Percentiles rank a stretch among this genome's conserved stretches.
These are phyloP conservation scores for Dentipellis fragilis DNA, from an alignment of 768 basidiomycete genomes.

Conservation along the genomic window DNA sequence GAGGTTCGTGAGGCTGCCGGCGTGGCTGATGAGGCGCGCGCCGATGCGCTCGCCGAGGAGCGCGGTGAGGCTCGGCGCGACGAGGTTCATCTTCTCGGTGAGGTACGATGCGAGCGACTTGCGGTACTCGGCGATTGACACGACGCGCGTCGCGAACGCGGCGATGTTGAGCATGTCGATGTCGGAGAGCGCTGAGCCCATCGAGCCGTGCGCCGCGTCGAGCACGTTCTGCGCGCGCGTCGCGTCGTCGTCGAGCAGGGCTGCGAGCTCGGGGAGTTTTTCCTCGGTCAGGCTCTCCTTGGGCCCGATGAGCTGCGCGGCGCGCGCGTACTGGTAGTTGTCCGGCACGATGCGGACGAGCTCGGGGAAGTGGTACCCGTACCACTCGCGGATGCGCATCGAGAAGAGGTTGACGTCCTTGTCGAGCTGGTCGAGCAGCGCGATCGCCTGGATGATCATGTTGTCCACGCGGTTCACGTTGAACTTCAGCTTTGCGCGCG, in stretches of 20 bases:
- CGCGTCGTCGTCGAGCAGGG: slow-evolving; percentile 74
- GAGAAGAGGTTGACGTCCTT: slow-evolving; percentile 99
- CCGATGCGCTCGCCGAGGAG: slow-evolving; percentile 89
- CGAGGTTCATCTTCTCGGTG: slow-evolving; percentile 94
- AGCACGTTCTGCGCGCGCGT: slow-evolving; percentile 88
- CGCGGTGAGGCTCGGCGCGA: slow-evolving; percentile 88
- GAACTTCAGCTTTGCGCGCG: slow-evolving; percentile 95
- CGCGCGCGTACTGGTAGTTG: slow-evolving; percentile 86
- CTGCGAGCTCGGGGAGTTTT: slow-evolving; percentile 67
- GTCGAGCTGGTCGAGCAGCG: slow-evolving; percentile 95
- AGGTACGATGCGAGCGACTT: slow-evolving; percentile 82
- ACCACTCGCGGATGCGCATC: slow-evolving; percentile 98
- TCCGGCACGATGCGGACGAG: slow-evolving; percentile 89
- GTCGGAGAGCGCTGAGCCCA: slow-evolving; percentile 86
- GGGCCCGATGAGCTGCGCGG: slow-evolving; percentile 80
- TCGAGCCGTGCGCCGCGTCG: slow-evolving; percentile 88
- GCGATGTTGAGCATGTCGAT: slow-evolving; percentile 95
- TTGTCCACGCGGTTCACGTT: slow-evolving; percentile 94
- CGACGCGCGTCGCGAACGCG: slow-evolving; percentile 81
- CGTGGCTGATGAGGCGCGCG: slow-evolving; percentile 88
- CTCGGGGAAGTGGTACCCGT: slow-evolving; percentile 98
- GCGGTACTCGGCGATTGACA: slow-evolving; percentile 90
- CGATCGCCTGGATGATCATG: slow-evolving; percentile 99
- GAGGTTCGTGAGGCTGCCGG: slow-evolving; percentile 91
- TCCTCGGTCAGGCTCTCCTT: slow-evolving; percentile 75